These are phyloP conservation scores for Pythium scleroteichum DNA, from an alignment of 352 stramenopile genomes.

Conservation along the genomic window DNA sequence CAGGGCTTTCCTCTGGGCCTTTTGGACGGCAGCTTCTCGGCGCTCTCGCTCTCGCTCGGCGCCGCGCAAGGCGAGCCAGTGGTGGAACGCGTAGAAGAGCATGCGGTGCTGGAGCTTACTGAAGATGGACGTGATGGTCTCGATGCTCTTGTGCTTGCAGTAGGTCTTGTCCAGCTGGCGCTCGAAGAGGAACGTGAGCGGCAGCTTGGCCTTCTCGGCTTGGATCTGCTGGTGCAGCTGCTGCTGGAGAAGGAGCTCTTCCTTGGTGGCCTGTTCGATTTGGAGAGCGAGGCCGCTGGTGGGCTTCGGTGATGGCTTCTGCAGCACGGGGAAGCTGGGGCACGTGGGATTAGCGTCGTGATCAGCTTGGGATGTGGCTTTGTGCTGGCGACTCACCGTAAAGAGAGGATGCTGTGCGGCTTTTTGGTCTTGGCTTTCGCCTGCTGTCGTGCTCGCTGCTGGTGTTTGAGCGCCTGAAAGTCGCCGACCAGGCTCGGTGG, in stretches of 20 bases:
- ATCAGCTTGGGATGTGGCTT: too few relatives aligned
- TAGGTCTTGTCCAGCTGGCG: slow-evolving; percentile 61
- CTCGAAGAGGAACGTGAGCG: slow-evolving; percentile 76
- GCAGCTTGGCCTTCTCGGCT: slow-evolving; percentile 53
- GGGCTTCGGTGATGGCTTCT: slow-evolving; percentile 7
- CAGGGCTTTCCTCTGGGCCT: slow-evolving; percentile 39
- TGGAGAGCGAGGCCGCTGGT: slow-evolving; percentile 11
- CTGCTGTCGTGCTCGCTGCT: slow-evolving; percentile 9
- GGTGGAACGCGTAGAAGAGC: slow-evolving; percentile 44
- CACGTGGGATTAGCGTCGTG: not conserved
- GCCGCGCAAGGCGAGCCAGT: slow-evolving; percentile 37
- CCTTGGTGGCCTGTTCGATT: not conserved
- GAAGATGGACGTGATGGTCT: slow-evolving; percentile 64
- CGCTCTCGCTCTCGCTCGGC: slow-evolving; percentile 23
- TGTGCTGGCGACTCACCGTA: slow-evolving; percentile 28
- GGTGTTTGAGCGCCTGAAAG: slow-evolving; percentile 11
- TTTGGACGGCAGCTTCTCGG: slow-evolving; percentile 30
- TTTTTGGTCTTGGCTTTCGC: not conserved
- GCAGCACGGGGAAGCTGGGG: slow-evolving; percentile 15
- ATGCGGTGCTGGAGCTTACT: slow-evolving; percentile 65
- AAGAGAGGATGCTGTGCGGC: slow-evolving; percentile 28
- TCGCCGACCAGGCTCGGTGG: slow-evolving; percentile 8
- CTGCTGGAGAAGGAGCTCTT: slow-evolving; percentile 32
- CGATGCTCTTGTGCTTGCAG: slow-evolving; percentile 53
- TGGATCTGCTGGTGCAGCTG: slow-evolving; percentile 46